phyloP scores from a whole-genome alignment of 148 eudicot genomes.

The Pouteria glomerata region DNA sequence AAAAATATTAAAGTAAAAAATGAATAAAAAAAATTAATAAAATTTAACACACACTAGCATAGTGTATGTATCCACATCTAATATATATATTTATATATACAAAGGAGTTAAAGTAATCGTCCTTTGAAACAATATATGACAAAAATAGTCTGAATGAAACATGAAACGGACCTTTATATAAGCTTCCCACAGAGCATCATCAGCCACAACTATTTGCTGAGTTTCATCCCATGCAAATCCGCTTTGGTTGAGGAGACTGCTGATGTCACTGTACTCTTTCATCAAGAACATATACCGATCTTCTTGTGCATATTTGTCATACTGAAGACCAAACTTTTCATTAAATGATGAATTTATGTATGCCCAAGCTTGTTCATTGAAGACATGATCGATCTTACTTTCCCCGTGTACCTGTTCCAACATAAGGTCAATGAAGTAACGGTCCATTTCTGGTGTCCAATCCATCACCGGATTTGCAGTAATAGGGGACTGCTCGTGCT shows the following conservation, averaged over 20 bases:
- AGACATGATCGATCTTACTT: constrained; percentile 12
- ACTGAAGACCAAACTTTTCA: constrained; percentile 19
- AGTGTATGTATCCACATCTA: neutral
- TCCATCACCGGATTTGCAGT: constrained; percentile 5
- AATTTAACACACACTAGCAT: neutral
- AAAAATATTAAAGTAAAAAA: too few relatives aligned
- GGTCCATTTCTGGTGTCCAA: constrained; percentile 25
- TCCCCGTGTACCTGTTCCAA: constrained; percentile 16
- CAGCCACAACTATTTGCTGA: constrained; percentile 22
- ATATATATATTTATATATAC: neutral
- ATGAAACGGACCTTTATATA: constrained; percentile 21
- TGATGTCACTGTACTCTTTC: constrained; percentile 24
- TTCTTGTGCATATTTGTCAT: constrained; percentile 13
- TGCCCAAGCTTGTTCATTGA: constrained; percentile 21
- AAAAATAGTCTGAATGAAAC: too few relatives aligned
- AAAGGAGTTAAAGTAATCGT: neutral
- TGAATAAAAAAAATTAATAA: too few relatives aligned
- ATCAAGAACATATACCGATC: constrained; percentile 18
- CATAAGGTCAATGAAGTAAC: constrained; percentile 23
- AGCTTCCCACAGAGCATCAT: constrained; percentile 25
- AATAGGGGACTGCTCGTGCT: neutral
- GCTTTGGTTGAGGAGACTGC: constrained; percentile 17
- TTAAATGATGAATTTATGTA: constrained; percentile 14
- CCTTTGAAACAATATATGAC: neutral
- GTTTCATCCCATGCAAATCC: constrained; percentile 28